phyloP scores from a whole-genome alignment of 352 stramenopile species.

The Pythium diclinum region DNA sequence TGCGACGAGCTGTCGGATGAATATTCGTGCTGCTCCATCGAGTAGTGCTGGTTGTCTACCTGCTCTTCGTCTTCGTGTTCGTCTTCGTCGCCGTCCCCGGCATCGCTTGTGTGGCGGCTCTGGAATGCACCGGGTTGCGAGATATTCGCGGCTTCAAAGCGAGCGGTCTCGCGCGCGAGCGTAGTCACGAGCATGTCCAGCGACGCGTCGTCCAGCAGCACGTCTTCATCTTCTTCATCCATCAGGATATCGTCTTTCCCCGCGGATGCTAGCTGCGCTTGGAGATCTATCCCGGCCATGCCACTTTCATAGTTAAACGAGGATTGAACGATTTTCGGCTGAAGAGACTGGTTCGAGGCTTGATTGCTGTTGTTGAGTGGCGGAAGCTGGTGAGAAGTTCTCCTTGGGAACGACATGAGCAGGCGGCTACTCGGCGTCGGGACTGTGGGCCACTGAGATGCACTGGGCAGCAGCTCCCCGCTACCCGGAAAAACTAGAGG shows the following conservation, averaged over 20 bases:
- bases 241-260: neutral
- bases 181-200: conserved; percentile 28
- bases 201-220: conserved; percentile 25
- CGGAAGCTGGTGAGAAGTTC: neutral
- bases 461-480: neutral
- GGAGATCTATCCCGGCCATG: neutral
- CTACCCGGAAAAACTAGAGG: neutral
- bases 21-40: conserved; percentile 12
- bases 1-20: conserved; percentile 17
- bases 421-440: neutral
- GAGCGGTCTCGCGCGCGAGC: conserved; percentile 23
- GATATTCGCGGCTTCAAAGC: conserved; percentile 4
- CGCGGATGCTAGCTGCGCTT: neutral
- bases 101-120: conserved; percentile 1
- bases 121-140: neutral
- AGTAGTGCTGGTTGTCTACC: conserved; percentile 14
- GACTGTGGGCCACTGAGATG: neutral
- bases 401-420: conserved; percentile 1
- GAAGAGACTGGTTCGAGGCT: neutral
- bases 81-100: conserved; percentile 4
- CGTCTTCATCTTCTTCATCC: conserved; percentile 22
- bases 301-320: neutral
- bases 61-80: conserved; percentile 8
- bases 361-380: neutral
- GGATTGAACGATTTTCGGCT: neutral